These are phyloP conservation scores for Ogataea trehalophila DNA, from an alignment of 805 yeast species.

Conservation along the genomic window DNA sequence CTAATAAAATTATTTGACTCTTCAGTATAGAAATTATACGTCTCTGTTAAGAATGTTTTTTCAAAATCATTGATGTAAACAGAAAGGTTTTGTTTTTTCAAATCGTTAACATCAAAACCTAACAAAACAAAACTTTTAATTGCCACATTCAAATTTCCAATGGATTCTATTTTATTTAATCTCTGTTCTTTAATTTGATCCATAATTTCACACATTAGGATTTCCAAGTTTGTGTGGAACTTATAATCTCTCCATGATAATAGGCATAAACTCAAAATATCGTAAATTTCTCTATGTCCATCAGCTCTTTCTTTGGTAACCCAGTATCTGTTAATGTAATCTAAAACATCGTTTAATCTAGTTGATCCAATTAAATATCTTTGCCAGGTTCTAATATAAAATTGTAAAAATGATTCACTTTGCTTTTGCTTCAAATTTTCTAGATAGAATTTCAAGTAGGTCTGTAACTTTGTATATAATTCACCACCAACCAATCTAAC, in stretches of 20 bases:
- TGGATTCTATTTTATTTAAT: constrained; percentile 68
- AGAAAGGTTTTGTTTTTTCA: constrained; percentile 75
- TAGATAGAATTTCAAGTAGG: constrained; percentile 60
- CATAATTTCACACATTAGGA: constrained; percentile 65
- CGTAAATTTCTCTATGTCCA: constrained; percentile 84
- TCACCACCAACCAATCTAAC: constrained; percentile 76
- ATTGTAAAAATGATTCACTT: constrained; percentile 67
- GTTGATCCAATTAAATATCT: constrained; percentile 89
- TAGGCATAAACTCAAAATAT: constrained; percentile 83
- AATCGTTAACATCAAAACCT: constrained; percentile 87
- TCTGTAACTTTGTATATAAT: constrained; percentile 67
- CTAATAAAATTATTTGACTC: constrained; percentile 67
- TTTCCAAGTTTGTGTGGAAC: constrained; percentile 61
- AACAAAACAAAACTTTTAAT: constrained; percentile 82
- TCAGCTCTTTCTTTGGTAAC: constrained; percentile 93
- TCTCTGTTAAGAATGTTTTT: constrained; percentile 63
- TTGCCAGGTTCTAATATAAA: constrained; percentile 85
- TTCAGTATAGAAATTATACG: constrained; percentile 57
- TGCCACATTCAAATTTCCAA: constrained; percentile 61
- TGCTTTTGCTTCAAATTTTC: constrained; percentile 43
- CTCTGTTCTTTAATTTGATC: constrained; percentile 74
- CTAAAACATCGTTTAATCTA: constrained; percentile 86
- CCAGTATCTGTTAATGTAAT: constrained; percentile 96
- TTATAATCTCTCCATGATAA: constrained; percentile 83
- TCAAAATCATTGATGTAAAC: constrained; percentile 83